Base-by-base conservation (phyloP, 768 basidiomycete species). In the Leccinum barrowsii region DNA sequence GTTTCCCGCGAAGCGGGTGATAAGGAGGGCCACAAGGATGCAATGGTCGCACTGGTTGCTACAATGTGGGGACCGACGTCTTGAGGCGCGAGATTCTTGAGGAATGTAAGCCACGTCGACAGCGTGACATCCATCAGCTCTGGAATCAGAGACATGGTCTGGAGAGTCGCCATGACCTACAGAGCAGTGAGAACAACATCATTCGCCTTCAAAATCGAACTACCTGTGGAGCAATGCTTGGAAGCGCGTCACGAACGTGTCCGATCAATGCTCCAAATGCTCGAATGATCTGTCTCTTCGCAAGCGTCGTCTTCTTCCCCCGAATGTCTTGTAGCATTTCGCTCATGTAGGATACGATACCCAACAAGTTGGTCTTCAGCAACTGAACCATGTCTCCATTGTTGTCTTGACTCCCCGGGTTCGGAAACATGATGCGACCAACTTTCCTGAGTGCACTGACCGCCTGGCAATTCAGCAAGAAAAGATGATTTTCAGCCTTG, bases 101-200 rank as follows among this genome's bases (percentile, higher is more conserved):
- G 74, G 73, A 98, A 97, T 24, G 75, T 78, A 55, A 82, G 72
- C 94, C 94, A 98, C 40, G 85, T 89, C 32, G 83, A 76, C 3
- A 99, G 76, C 0, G 93, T 90, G 7, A 85, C 86, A 58, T 89
- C 84, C 0, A 90, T 83, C 7, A 99, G 78, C 59, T 89, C 88
- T 0, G 82, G 81, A 11, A 92, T 79, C 34, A 77, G 73, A n/a
- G 97, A 80, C 75, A 89, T 90, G 6, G 90, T 93, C 74, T 98
- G 96, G 40, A 99, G 82, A 17, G 90, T 94, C 0, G 96, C 94
- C 90, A 98, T 94, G 64, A 98, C 87, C 96, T 99, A 44, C 15
- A 24, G 1, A 63, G 47, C 22, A 10, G 63, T 64, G 1, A 63
- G 50, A 53, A 60, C 24, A 19, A 64, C 58, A 6, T 40, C 58